Percentiles rank a stretch among this genome's conserved stretches.
phyloP scores from a whole-genome alignment of 176 grass and related monocot species.

The maize (Zea mays) region Zm-B73-REFERENCE-NAM-5.0 NC_050097.1:231102001-231102500 shows the following conservation, averaged over 20 bases:
- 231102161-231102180: neutral
- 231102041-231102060: constrained; percentile 14
- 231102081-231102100: neutral
- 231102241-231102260: constrained; percentile 7
- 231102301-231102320: constrained; percentile 23
- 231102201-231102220: constrained; percentile 13
- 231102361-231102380: no score
- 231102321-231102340: neutral
- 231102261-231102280: neutral
- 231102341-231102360: no score
- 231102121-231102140: neutral
- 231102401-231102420: no score
- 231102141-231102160: neutral
- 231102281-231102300: neutral
- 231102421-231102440: no score
- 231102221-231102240: neutral
- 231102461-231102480: no score
- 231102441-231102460: no score
- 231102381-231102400: no score
- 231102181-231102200: constrained; percentile 16
- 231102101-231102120: neutral
- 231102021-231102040: constrained; percentile 8
- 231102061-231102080: neutral
- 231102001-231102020: constrained; percentile 14
- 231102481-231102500: no score